Evolutionary conservation across 139 green algal species (phyloP).

Genomic region (Chlorella sp.): DNA sequence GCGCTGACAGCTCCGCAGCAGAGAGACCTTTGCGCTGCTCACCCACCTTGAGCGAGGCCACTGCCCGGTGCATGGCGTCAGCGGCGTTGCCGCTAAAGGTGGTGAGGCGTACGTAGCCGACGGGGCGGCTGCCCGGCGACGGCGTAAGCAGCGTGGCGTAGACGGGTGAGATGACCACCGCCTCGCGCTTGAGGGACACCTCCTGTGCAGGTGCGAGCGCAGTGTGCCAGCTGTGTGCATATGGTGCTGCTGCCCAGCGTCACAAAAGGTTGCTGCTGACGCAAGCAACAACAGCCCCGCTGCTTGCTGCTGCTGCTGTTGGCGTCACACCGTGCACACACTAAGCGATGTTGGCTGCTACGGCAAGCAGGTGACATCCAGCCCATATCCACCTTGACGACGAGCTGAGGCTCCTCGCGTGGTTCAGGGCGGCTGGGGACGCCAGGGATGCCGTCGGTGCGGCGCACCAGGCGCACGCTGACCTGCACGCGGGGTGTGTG

Average conservation of each 20-base stretch:
- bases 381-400: no score
- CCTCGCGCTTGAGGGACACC: conserved; percentile 60
- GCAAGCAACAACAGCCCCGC: no score
- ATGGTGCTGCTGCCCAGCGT: no score
- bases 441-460: conserved; percentile 57
- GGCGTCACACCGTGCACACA: no score
- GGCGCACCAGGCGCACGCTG: conserved; percentile 55
- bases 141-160: conserved; percentile 48
- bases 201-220: no score
- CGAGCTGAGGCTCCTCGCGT: neutral
- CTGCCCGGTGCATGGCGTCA: conserved; percentile 65
- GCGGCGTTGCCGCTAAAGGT: conserved; percentile 76
- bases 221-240: no score
- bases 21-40: neutral
- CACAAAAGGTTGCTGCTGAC: no score
- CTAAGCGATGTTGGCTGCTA: no score
- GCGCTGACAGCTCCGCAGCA: neutral
- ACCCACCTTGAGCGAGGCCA: conserved; percentile 60
- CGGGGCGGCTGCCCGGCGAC: neutral
- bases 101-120: conserved; percentile 84
- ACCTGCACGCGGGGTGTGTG: no score
- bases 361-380: no score
- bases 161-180: conserved; percentile 70
- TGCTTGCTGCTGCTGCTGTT: no score
- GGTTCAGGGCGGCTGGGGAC: conserved; percentile 54